Conservation (phyloP, 345 rosid species). For the Bruguiera gymnorhiza region DNA sequence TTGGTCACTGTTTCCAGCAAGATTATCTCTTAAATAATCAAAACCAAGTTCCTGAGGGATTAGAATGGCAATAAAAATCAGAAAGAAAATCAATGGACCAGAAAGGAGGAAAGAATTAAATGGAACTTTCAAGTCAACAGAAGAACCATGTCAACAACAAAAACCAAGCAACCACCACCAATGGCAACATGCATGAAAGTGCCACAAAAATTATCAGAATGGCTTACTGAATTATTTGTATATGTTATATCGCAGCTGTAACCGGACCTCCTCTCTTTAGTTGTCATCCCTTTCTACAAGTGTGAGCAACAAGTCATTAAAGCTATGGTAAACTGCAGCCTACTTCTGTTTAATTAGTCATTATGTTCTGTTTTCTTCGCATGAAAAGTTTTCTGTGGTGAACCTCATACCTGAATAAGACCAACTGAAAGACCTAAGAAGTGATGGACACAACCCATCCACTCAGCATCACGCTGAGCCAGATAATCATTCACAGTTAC, state of each 20-base stretch:
- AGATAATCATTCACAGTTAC: slow-evolving; percentile 96
- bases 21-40: slow-evolving; percentile 97
- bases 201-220: slow-evolving; percentile 21
- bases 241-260: slow-evolving; percentile 88
- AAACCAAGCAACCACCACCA: slow-evolving; percentile 1
- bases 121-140: slow-evolving; percentile 6
- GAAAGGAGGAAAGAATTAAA: slow-evolving; percentile 1
- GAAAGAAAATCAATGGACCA: slow-evolving; percentile 8
- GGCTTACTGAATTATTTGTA: slow-evolving; percentile 82
- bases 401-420: slow-evolving; percentile 68
- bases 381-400: neutral
- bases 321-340: slow-evolving; percentile 4
- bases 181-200: slow-evolving; percentile 1
- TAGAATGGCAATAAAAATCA: slow-evolving; percentile 18
- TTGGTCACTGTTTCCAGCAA: slow-evolving; percentile 67
- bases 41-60: slow-evolving; percentile 87
- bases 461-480: slow-evolving; percentile 97
- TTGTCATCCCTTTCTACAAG: slow-evolving; percentile 72
- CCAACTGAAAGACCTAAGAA: slow-evolving; percentile 95
- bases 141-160: slow-evolving; percentile 2
- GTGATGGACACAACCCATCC: slow-evolving; percentile 98
- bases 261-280: slow-evolving; percentile 73
- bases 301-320: slow-evolving; percentile 21
- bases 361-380: neutral
- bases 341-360: neutral